phyloP scores from a whole-genome alignment of 139 green algal species.

The Picochlorum sp. region DNA sequence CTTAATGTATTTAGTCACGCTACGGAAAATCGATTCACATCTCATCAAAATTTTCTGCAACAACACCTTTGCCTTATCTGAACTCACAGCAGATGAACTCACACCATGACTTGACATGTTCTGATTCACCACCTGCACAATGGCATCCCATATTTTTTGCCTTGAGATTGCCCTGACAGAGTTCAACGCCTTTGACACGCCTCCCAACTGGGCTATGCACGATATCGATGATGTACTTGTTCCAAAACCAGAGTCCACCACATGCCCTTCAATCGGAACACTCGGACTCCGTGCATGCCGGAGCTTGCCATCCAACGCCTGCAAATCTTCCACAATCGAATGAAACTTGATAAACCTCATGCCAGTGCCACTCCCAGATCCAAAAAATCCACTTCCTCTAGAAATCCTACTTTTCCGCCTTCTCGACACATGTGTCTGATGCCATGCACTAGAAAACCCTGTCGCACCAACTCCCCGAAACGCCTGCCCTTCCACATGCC shows the following conservation, averaged over 20 bases:
- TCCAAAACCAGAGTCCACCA: not conserved
- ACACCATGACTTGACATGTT: too few species aligned
- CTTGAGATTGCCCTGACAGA: not conserved
- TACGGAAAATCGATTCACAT: too few species aligned
- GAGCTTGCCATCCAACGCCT: too few species aligned
- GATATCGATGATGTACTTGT: not conserved
- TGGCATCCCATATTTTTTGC: not conserved
- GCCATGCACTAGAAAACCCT: not conserved
- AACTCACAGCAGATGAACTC: too few species aligned
- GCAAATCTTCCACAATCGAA: too few species aligned
- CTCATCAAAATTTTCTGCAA: too few species aligned
- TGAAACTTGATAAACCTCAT: too few species aligned
- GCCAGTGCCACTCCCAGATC: too few species aligned
- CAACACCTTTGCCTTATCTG: too few species aligned
- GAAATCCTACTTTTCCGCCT: too few species aligned
- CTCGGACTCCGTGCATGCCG: not conserved
- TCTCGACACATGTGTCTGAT: not conserved
- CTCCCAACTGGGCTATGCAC: not conserved
- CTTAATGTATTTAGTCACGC: too few species aligned
- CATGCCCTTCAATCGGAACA: not conserved
- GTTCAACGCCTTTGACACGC: not conserved
- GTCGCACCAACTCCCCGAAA: not conserved
- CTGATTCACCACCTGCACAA: not conserved
- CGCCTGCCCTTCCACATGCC: conserved; percentile 16
- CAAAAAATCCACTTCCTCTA: too few species aligned